Percentiles rank a stretch among this genome's conserved stretches.
phyloP scores from a whole-genome alignment of 179 eudicot genomes.

The Silene noctiflora region DNA sequence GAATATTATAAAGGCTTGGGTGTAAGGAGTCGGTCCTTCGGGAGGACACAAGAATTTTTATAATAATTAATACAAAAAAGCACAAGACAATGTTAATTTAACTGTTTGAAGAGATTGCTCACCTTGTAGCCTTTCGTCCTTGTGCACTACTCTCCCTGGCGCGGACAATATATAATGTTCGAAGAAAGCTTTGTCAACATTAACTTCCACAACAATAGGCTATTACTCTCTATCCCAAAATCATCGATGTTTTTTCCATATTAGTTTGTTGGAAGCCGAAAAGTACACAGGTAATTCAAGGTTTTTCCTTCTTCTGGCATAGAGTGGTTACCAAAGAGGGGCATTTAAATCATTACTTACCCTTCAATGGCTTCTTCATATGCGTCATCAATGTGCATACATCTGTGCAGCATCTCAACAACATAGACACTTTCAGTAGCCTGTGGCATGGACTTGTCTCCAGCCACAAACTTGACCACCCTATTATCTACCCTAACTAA shows the following conservation, averaged over 20 bases:
- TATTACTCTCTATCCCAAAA: too few relatives aligned
- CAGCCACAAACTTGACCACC: slow-evolving; percentile 58
- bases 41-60: too few relatives aligned
- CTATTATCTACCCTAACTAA: slow-evolving; percentile 44
- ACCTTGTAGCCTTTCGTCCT: background rate
- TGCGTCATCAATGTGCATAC: slow-evolving; percentile 36
- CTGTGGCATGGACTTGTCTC: slow-evolving; percentile 39
- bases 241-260: too few relatives aligned
- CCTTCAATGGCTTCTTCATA: slow-evolving; percentile 21
- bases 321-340: background rate
- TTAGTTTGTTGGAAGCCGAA: too few relatives aligned
- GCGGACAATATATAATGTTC: background rate
- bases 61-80: background rate
- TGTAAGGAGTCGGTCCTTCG: too few relatives aligned
- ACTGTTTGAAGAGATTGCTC: background rate
- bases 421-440: slow-evolving; percentile 29
- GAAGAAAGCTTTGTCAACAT: too few relatives aligned
- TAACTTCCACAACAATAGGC: background rate
- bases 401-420: slow-evolving; percentile 46
- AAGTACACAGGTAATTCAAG: too few relatives aligned
- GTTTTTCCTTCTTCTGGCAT: too few relatives aligned
- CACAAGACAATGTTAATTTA: background rate
- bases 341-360: background rate
- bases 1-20: too few relatives aligned
- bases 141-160: background rate